Conservation (phyloP, 2,329 filamentous ascomycete species). For the Alternaria gaisen region DNA sequence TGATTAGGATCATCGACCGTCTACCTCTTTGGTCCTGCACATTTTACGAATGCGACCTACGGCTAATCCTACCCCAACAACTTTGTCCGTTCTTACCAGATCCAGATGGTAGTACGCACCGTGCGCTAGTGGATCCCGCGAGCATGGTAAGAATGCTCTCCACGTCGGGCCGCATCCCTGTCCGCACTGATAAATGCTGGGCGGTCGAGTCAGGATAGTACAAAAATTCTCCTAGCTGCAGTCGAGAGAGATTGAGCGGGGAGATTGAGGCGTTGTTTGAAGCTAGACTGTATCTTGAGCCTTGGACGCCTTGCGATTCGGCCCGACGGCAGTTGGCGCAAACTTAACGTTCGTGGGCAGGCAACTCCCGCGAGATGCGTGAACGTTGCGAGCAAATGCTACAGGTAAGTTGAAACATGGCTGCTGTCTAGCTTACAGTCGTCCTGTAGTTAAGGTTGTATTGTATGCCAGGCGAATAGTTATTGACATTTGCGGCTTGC, state of each 20-base stretch:
- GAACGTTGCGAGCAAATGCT: neutral
- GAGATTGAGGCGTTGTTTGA: slow-evolving; percentile 1
- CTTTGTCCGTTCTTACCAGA: neutral
- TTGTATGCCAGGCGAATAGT: neutral
- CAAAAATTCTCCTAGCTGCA: slow-evolving; percentile 7
- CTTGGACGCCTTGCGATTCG: neutral
- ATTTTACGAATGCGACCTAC: neutral
- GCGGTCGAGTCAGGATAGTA: slow-evolving; percentile 1
- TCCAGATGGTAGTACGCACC: neutral
- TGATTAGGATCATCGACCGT: slow-evolving; percentile 12
- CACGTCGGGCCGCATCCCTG: slow-evolving; percentile 1
- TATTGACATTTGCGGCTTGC: neutral
- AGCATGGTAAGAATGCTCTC: neutral
- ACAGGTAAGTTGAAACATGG: neutral
- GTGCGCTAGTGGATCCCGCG: slow-evolving; percentile 3
- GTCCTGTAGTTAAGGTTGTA: neutral
- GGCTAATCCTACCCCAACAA: slow-evolving; percentile 2
- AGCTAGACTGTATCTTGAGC: slow-evolving; percentile 6
- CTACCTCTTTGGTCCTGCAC: slow-evolving; percentile 3
- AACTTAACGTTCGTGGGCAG: neutral
- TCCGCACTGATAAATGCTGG: neutral
- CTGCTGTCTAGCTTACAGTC: neutral
- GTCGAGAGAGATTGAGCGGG: neutral
- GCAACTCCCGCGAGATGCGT: neutral
- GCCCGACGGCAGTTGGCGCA: neutral